Evolutionary conservation across 2,329 filamentous ascomycete genomes (phyloP).

Genomic region (Alternaria burnsii): DNA sequence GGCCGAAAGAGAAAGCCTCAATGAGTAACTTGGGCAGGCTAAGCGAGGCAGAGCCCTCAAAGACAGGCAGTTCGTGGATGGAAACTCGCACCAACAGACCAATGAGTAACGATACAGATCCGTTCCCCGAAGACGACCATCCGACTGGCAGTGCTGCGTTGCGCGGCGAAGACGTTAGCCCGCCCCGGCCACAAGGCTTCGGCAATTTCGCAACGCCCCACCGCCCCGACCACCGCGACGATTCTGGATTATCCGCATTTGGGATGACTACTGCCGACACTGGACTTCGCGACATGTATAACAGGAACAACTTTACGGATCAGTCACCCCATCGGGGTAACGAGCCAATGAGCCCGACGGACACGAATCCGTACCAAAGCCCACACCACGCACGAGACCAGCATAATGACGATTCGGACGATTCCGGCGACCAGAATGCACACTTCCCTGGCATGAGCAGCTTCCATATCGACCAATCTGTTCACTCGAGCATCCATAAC

Average conservation of each 20-base stretch:
- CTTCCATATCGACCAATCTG: slow-evolving; percentile 59
- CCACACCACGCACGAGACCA: slow-evolving; percentile 78
- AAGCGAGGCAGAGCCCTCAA: slow-evolving; percentile 59
- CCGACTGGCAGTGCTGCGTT: slow-evolving; percentile 75
- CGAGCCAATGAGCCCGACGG: slow-evolving; percentile 86
- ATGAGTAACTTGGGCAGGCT: slow-evolving; percentile 63
- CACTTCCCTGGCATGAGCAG: slow-evolving; percentile 63
- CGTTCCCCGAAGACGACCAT: slow-evolving; percentile 72
- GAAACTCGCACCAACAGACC: slow-evolving; percentile 58
- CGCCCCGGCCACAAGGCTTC: slow-evolving; percentile 58
- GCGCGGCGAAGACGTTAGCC: slow-evolving; percentile 75
- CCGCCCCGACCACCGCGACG: slow-evolving; percentile 63
- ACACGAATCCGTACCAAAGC: slow-evolving; percentile 96
- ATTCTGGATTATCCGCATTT: slow-evolving; percentile 67
- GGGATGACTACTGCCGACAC: slow-evolving; percentile 67
- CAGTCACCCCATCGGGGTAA: slow-evolving; percentile 63
- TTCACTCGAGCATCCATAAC: slow-evolving; percentile 51
- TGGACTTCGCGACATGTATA: slow-evolving; percentile 65
- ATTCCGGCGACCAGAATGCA: slow-evolving; percentile 61
- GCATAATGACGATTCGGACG: slow-evolving; percentile 66
- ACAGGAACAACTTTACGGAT: slow-evolving; percentile 66
- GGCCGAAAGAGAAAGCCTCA: slow-evolving; percentile 64
- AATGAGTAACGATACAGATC: slow-evolving; percentile 73
- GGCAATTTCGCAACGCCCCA: slow-evolving; percentile 52
- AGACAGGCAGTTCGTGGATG: slow-evolving; percentile 61